A percentile compares a stretch with the other conserved stretches of the same genome.
Conservation (phyloP, 805 yeast species). For the Nakazawaea wickerhamii region DNA sequence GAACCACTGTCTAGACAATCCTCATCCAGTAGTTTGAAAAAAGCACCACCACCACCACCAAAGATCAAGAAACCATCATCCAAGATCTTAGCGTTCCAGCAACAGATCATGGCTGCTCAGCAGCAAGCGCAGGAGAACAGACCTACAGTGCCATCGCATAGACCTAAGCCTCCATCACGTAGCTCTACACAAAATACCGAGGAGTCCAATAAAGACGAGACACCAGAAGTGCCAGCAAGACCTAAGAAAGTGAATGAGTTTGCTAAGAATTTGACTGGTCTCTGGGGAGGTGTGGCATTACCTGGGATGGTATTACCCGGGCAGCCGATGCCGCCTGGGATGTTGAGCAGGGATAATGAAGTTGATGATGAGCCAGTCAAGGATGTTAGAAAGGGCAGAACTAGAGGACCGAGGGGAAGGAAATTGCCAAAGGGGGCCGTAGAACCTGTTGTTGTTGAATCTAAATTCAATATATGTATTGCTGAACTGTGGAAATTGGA, state of each 20-base stretch:
- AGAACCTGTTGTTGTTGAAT: constrained; percentile 30
- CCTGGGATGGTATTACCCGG: constrained; percentile 56
- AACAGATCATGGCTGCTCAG: constrained; percentile 56
- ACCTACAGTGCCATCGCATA: constrained; percentile 19
- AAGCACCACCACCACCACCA: constrained; percentile 46
- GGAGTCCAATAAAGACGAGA: not conserved
- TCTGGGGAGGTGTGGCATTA: constrained; percentile 46
- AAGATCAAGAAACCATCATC: constrained; percentile 77
- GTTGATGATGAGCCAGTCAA: constrained; percentile 14
- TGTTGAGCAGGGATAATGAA: constrained; percentile 14
- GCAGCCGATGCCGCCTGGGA: constrained; percentile 28
- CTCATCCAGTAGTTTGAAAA: constrained; percentile 4
- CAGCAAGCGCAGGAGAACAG: constrained; percentile 26
- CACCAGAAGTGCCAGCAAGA: constrained; percentile 9
- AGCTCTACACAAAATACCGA: constrained; percentile 9
- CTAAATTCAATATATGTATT: constrained; percentile 29
- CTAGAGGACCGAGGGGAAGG: constrained; percentile 71
- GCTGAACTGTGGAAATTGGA: constrained; percentile 34
- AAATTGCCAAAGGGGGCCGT: constrained; percentile 56
- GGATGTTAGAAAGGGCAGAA: constrained; percentile 43
- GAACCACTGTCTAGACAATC: constrained; percentile 8
- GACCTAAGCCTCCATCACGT: constrained; percentile 18
- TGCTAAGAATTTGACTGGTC: constrained; percentile 54
- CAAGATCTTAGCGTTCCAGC: constrained; percentile 76
- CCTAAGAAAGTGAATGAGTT: constrained; percentile 27